phyloP scores from a whole-genome alignment of 768 basidiomycete genomes.

The Leccinellum rugosiceps region DNA sequence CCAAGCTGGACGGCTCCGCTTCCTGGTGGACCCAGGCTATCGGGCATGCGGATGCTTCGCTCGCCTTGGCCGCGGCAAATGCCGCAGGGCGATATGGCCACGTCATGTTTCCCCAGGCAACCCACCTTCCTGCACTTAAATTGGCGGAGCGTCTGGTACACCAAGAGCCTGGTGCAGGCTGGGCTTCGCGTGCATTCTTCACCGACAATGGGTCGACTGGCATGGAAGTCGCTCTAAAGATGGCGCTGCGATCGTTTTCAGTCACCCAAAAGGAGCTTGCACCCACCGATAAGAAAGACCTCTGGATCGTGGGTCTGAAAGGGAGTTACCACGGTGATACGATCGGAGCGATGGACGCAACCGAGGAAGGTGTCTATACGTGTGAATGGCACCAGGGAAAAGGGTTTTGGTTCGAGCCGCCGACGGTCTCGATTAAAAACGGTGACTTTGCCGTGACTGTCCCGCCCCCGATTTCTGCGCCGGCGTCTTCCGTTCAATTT shows the following conservation, averaged over 20 bases:
- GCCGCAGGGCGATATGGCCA: slow-evolving; percentile 95
- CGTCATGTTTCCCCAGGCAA: slow-evolving; percentile 92
- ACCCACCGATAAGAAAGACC: slow-evolving; percentile 40
- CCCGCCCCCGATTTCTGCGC: slow-evolving; percentile 44
- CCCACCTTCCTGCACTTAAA: slow-evolving; percentile 79
- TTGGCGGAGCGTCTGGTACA: slow-evolving; percentile 77
- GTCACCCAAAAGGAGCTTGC: slow-evolving; percentile 35
- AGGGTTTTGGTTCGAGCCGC: slow-evolving; percentile 93
- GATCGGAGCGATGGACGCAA: slow-evolving; percentile 96
- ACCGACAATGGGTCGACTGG: slow-evolving; percentile 95
- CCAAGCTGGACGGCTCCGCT: slow-evolving; percentile 86
- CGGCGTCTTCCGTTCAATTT: slow-evolving; percentile 20
- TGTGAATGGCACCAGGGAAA: slow-evolving; percentile 96
- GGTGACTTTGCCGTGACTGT: slow-evolving; percentile 54
- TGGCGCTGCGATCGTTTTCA: slow-evolving; percentile 79
- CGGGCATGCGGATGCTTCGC: slow-evolving; percentile 73
- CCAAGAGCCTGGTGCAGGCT: slow-evolving; percentile 79
- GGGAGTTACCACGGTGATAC: slow-evolving; percentile 99
- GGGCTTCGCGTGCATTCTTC: slow-evolving; percentile 91
- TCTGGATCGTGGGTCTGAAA: slow-evolving; percentile 81
- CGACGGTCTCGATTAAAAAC: slow-evolving; percentile 65
- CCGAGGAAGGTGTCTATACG: slow-evolving; percentile 85
- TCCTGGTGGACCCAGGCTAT: slow-evolving; percentile 98
- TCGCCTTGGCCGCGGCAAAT: slow-evolving; percentile 82
- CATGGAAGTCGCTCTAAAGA: slow-evolving; percentile 97